Percentiles rank a stretch among this genome's conserved stretches.
Evolutionary conservation across 768 basidiomycete genomes (phyloP).

Genomic region (Epithele typhae): DNA sequence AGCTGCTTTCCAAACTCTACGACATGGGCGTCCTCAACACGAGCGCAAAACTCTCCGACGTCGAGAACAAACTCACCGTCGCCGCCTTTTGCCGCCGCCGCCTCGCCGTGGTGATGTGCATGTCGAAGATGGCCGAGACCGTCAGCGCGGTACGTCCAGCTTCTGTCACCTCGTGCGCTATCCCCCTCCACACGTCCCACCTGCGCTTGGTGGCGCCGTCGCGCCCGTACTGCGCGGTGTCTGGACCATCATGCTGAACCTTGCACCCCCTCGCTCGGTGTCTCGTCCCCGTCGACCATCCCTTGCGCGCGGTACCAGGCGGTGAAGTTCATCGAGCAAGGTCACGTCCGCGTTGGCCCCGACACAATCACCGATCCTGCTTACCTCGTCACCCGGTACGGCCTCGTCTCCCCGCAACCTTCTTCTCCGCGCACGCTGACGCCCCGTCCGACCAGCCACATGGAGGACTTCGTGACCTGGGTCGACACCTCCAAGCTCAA

Average conservation of each 20-base stretch:
- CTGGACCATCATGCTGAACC: neutral
- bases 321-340: constrained; percentile 96
- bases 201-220: neutral
- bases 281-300: neutral
- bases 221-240: no score
- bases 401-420: neutral
- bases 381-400: constrained; percentile 84
- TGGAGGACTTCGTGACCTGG: constrained; percentile 99
- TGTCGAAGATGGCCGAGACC: constrained; percentile 92
- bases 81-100: constrained; percentile 90
- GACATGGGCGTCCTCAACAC: constrained; percentile 93
- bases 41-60: constrained; percentile 84
- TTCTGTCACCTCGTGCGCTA: neutral
- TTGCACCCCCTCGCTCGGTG: no score
- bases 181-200: no score
- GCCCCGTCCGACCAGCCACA: constrained; percentile 50
- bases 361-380: constrained; percentile 96
- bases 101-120: constrained; percentile 88
- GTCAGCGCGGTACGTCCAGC: constrained; percentile 76
- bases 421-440: constrained; percentile 5
- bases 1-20: constrained; percentile 91
- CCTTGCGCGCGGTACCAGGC: constrained; percentile 53
- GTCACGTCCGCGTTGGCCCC: constrained; percentile 95
- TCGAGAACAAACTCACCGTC: constrained; percentile 93
- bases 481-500: constrained; percentile 97